Conservation (phyloP, 2,329 filamentous ascomycete species). For the Sphaceloma murrayae region DNA sequence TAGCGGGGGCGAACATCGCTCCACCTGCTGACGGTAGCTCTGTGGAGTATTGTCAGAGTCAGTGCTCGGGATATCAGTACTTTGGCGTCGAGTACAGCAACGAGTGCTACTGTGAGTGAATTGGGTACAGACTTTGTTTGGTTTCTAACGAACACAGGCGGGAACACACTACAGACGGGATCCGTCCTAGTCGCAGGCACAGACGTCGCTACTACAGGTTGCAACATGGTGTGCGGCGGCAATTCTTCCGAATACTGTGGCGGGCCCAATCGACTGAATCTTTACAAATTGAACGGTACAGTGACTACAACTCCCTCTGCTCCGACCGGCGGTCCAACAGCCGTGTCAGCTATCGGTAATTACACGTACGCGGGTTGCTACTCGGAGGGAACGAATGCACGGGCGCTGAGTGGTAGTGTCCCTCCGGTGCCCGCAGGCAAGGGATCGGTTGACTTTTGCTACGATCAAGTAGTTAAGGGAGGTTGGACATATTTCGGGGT, state of each 20-base stretch:
- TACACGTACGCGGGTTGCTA: conserved; percentile 24
- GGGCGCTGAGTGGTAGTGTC: conserved; percentile 25
- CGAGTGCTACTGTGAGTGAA: conserved; percentile 26
- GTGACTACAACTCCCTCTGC: conserved; percentile 11
- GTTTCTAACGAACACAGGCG: no score
- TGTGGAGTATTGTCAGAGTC: conserved; percentile 27
- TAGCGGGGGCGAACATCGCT: conserved; percentile 21
- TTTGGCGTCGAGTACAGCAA: conserved; percentile 34
- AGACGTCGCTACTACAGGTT: conserved; percentile 20
- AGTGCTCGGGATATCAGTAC: conserved; percentile 27
- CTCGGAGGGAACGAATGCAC: conserved; percentile 23
- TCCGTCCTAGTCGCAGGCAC: background rate
- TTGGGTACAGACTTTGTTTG: no score
- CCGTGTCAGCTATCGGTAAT: background rate
- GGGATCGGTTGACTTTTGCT: conserved; percentile 1
- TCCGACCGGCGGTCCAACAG: background rate
- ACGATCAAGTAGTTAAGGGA: background rate
- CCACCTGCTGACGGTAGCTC: conserved; percentile 25
- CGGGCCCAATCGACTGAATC: conserved; percentile 25
- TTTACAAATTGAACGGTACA: conserved; percentile 22
- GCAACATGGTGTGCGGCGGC: conserved; percentile 26
- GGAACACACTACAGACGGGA: conserved; percentile 11
- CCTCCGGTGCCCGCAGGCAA: conserved; percentile 2
- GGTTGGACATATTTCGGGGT: conserved; percentile 31
- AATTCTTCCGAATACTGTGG: conserved; percentile 27